Evolutionary conservation across 2,329 filamentous ascomycete species (phyloP).

Genomic region (Annulohypoxylon truncatum): DNA sequence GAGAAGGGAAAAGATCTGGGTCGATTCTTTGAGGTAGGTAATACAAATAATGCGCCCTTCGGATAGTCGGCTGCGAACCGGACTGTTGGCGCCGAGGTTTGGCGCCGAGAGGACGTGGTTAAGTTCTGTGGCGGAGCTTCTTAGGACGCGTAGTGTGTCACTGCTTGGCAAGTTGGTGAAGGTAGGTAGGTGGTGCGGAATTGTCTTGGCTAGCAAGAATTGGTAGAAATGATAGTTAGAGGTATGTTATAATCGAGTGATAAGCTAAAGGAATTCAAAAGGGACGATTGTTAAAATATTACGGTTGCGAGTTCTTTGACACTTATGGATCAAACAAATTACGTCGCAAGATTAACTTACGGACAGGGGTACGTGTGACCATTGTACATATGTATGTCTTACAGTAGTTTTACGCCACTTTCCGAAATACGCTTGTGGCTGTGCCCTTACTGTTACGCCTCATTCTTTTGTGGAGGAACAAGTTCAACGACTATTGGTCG

Average conservation of each 20-base stretch:
- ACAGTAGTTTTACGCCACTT: conserved; percentile 7
- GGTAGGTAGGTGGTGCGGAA: not conserved
- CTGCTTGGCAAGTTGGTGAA: conserved; percentile 3
- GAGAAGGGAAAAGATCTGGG: not conserved
- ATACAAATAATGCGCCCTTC: conserved; percentile 29
- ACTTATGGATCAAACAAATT: conserved; percentile 8
- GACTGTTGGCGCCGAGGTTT: conserved; percentile 31
- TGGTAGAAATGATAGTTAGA: not conserved
- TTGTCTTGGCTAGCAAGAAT: conserved; percentile 11
- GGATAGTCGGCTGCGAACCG: conserved; percentile 25
- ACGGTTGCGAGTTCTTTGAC: not conserved
- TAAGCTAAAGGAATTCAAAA: not conserved
- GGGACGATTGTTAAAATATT: conserved; percentile 1
- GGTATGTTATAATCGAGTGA: not conserved
- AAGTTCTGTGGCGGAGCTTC: conserved; percentile 27
- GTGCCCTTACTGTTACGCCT: not conserved
- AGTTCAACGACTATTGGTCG: not conserved
- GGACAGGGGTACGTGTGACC: not conserved
- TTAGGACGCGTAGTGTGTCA: conserved; percentile 23
- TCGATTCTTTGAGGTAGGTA: conserved; percentile 9
- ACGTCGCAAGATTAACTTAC: conserved; percentile 3
- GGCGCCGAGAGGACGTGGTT: conserved; percentile 5
- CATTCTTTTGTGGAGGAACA: not conserved
- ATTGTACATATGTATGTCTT: not conserved
- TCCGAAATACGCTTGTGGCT: not conserved